Evolutionary conservation across 2,329 filamentous ascomycete species (phyloP), one percentile per base, ranked within the genome.

Genomic region (Hypoxylon sp.): DNA sequence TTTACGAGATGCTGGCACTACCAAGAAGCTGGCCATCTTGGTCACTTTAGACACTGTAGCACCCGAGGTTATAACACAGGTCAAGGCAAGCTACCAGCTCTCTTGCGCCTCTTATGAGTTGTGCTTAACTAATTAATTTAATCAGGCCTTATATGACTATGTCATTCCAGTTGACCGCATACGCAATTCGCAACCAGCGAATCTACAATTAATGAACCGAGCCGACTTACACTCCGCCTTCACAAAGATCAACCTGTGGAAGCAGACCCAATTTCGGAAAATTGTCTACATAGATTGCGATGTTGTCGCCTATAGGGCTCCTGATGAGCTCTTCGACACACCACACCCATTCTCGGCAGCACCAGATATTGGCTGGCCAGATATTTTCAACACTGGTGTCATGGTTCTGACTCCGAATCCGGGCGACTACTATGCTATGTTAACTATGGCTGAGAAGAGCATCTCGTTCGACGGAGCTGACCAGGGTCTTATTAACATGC

Each of bases 401-500:
- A 97, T 99, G 94, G 94, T 94, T 37, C 81, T 99, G 66, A 91
- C 87, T 14, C 96, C 96, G 35, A 92, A 95, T 80, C 85, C 94
- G 87, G 92, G 91, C 63, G 94, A 97, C 73, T 98, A 94, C 81
- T 91, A 94, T 81, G 92, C 93, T 46, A 86, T 99, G 77, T 85
- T 90, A 70, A 93, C 92, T 70, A 90, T 98, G 85, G 94, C 96
- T 26, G 88, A 94, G 73, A 86, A 90, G 61, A 94, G 94, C 26
- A 92, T 95, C 78, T 98, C 94, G 71, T 99, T 99, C 77, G 96
- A 99, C 79, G 96, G 96, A 53, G 96, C 96, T 39, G 96, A 99
- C 78, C 96, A 99, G 81, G 96, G 96, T 61, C 84, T 99, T 56
- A 83, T 99, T 74, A 99, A 99, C 80, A 94, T 97, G 86, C 92